phyloP scores from a whole-genome alignment of 495 filamentous ascomycete species.

The Aspergillus leporis region DNA sequence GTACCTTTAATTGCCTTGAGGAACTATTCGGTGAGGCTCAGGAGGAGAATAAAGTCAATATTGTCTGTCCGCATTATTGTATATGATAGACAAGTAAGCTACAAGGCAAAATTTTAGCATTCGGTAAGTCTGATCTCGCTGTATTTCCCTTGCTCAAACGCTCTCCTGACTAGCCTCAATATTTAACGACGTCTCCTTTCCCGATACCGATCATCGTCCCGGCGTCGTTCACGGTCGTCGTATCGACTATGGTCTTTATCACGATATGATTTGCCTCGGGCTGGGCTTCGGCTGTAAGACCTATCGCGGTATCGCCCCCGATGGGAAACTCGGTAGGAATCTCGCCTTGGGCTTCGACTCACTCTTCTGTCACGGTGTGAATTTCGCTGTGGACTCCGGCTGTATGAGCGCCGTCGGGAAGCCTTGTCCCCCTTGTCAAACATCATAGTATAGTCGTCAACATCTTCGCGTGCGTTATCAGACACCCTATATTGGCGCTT shows the following conservation, averaged over 20 bases:
- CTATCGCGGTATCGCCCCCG: conserved; percentile 28
- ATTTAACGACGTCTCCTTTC: conserved; percentile 28
- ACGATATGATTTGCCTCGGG: conserved; percentile 26
- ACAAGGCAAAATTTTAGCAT: no score
- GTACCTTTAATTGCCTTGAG: not conserved
- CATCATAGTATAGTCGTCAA: conserved; percentile 75
- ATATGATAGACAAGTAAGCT: not conserved
- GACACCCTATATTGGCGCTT: conserved; percentile 79
- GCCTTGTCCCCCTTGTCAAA: conserved; percentile 71
- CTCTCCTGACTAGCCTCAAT: conserved; percentile 2
- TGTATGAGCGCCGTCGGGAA: conserved; percentile 22
- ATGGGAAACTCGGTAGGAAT: conserved; percentile 19
- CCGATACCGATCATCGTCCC: conserved; percentile 34
- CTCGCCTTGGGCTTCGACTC: conserved; percentile 53
- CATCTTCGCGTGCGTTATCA: conserved; percentile 57
- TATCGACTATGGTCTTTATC: conserved; percentile 16
- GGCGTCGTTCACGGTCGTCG: conserved; percentile 23
- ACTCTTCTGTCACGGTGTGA: conserved; percentile 33
- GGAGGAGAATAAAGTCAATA: not conserved
- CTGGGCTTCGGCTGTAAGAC: conserved; percentile 56
- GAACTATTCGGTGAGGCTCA: not conserved
- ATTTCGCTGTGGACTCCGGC: conserved; percentile 27
- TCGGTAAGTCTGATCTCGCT: no score
- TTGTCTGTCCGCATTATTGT: not conserved
- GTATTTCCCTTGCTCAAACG: not conserved